Conservation (phyloP, 768 basidiomycete genomes). For the Xerocomellus dryophilus region DNA sequence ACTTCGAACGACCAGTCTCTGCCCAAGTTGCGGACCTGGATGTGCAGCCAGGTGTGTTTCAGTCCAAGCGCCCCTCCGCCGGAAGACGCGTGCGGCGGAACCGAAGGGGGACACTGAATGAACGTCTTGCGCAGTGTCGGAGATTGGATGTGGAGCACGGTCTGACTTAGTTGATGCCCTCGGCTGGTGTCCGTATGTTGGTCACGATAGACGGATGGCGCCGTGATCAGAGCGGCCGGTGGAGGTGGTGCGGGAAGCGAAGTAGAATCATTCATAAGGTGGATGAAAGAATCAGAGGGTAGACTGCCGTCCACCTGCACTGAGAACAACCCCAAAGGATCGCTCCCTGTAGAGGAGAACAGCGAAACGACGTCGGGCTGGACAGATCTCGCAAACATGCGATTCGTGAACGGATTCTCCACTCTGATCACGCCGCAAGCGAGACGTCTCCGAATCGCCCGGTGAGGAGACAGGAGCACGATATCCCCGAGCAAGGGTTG, state of each 20-base stretch:
- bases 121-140: conserved; percentile 67
- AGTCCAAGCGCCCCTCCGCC: conserved; percentile 46
- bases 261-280: conserved; percentile 57
- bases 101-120: conserved; percentile 56
- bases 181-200: conserved; percentile 32
- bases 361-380: conserved; percentile 67
- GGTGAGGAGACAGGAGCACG: neutral
- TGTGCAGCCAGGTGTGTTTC: conserved; percentile 69
- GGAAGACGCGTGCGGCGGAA: conserved; percentile 6
- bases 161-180: conserved; percentile 49
- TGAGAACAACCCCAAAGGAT: conserved; percentile 58
- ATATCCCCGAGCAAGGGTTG: neutral
- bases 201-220: conserved; percentile 34
- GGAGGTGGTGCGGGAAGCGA: conserved; percentile 45
- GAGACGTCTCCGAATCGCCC: conserved; percentile 12
- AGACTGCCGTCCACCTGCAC: conserved; percentile 45
- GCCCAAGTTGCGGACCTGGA: conserved; percentile 68
- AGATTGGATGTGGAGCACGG: conserved; percentile 77
- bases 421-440: conserved; percentile 18
- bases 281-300: conserved; percentile 61
- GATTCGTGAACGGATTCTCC: conserved; percentile 15
- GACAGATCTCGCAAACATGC: conserved; percentile 53
- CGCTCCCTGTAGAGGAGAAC: conserved; percentile 69
- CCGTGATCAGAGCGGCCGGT: conserved; percentile 46
- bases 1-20: conserved; percentile 75